Evolutionary conservation across 768 basidiomycete genomes (phyloP).

Genomic region (Mycena indigotica): DNA sequence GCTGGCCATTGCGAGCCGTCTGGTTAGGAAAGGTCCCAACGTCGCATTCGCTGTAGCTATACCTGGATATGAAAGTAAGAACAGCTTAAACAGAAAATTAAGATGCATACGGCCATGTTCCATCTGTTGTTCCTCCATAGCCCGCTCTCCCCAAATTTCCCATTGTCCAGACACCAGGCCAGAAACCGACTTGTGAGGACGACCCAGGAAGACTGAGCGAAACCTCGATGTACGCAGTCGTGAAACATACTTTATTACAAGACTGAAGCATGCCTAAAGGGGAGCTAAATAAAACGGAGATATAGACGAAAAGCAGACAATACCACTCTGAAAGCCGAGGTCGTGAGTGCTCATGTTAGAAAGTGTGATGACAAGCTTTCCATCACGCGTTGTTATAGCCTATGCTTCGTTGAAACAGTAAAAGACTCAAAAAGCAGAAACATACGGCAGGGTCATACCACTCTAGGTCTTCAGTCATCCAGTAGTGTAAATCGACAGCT

Average conservation of each 20-base stretch:
- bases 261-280: constrained; percentile 13
- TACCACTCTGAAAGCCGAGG: constrained; percentile 47
- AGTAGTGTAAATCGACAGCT: constrained; percentile 3
- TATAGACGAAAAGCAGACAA: not conserved
- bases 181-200: not conserved
- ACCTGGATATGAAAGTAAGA: too few species aligned
- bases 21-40: constrained; percentile 90
- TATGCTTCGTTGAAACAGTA: constrained; percentile 18
- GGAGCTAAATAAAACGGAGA: not conserved
- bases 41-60: constrained; percentile 67
- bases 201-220: not conserved
- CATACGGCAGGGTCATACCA: constrained; percentile 49
- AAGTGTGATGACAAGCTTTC: constrained; percentile 54
- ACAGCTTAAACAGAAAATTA: too few species aligned
- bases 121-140: constrained; percentile 85
- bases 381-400: constrained; percentile 51
- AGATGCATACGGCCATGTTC: constrained; percentile 59
- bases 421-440: not conserved
- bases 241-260: constrained; percentile 1
- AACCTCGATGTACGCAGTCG: not conserved
- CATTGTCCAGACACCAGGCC: constrained; percentile 62
- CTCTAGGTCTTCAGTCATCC: constrained; percentile 48
- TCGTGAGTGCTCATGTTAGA: constrained; percentile 45
- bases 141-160: constrained; percentile 90
- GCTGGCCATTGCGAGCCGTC: constrained; percentile 60